phyloP scores from a whole-genome alignment of 345 rosid genomes.

The Toxicodendron radicans region DNA sequence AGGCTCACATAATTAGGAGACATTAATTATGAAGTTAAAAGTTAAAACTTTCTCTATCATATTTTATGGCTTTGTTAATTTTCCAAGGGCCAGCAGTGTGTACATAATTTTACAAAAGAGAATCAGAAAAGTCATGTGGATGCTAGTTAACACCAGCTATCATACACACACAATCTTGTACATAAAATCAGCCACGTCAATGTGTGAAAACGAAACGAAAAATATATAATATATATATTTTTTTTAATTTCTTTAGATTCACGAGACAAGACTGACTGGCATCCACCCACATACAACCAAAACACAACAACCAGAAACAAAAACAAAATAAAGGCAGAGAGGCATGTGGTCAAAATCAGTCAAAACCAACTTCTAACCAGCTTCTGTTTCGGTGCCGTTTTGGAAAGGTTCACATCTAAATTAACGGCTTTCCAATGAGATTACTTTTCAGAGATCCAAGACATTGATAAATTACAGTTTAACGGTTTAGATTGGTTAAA shows the following conservation, averaged over 20 bases:
- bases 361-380: background rate
- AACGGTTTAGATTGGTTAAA: constrained; percentile 21
- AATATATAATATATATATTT: no score
- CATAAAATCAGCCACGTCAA: background rate
- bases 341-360: constrained; percentile 16
- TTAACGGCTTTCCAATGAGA: background rate
- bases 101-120: no score
- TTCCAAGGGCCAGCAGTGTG: no score
- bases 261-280: constrained; percentile 5
- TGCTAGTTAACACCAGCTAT: background rate
- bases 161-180: background rate
- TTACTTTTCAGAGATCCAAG: constrained; percentile 17
- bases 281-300: no score
- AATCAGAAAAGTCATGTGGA: background rate
- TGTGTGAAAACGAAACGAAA: background rate
- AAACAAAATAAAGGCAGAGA: background rate
- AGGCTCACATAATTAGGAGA: background rate
- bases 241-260: background rate
- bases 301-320: background rate
- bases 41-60: no score
- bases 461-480: background rate
- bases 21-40: background rate
- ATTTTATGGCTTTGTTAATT: no score
- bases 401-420: no score
- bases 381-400: no score